Conservation (phyloP, 257 asterid species). For the Solanum peruvianum region DNA sequence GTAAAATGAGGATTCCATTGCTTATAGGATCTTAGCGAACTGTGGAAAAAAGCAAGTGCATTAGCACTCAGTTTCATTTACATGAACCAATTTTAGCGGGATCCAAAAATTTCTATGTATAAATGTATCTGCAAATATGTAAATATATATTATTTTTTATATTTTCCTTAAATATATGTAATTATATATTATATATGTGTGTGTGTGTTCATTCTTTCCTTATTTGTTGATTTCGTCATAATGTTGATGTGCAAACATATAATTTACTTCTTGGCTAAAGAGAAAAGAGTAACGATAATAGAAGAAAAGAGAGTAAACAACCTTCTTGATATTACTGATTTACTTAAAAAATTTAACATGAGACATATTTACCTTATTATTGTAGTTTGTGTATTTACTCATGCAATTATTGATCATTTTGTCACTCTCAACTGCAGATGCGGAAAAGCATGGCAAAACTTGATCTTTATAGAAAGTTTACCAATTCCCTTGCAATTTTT, state of each 20-base stretch:
- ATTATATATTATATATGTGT: background rate
- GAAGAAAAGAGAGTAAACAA: background rate
- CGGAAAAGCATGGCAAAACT: conserved; percentile 19
- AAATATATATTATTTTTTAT: background rate
- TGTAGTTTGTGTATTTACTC: background rate
- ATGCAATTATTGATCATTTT: background rate
- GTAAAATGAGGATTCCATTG: background rate
- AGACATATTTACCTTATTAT: background rate
- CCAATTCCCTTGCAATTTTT: conserved; percentile 31
- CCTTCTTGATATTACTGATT: background rate
- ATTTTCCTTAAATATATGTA: background rate
- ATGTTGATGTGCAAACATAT: background rate
- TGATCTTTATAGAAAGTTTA: conserved; percentile 30
- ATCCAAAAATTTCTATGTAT: background rate
- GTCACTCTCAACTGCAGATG: conserved; percentile 5
- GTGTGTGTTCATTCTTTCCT: background rate
- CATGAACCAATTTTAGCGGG: background rate
- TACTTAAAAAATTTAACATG: background rate
- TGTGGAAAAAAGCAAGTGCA: background rate
- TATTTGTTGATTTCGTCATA: background rate
- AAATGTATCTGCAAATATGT: background rate
- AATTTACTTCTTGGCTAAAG: background rate
- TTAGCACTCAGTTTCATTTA: background rate
- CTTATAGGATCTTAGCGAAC: background rate
- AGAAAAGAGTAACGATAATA: background rate